Evolutionary conservation across 192 early-diverging fungal species (phyloP).

Genomic region (Chytriomyces confervae): DNA sequence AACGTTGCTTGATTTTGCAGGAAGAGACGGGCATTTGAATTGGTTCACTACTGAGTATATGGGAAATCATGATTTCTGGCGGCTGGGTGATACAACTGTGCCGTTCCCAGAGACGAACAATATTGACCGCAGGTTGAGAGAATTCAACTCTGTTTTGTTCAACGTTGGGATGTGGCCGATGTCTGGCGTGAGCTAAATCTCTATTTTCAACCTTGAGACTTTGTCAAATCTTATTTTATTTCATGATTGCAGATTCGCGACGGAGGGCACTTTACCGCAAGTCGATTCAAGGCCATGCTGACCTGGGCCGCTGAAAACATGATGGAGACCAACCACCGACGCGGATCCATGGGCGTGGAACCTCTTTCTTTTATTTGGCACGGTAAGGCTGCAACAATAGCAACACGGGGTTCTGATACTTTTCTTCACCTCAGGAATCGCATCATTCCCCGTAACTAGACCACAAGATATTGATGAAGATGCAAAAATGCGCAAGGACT

Average conservation of each 20-base stretch:
- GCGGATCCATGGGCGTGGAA: neutral
- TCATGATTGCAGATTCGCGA: neutral
- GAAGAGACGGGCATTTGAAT: neutral
- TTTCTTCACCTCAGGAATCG: neutral
- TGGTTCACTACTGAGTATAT: constrained; percentile 9
- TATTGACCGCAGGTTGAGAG: neutral
- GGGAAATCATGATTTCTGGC: neutral
- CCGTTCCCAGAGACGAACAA: neutral
- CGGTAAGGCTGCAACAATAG: neutral
- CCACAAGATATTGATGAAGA: neutral
- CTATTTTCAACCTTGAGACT: neutral
- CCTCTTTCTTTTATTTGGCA: constrained; percentile 4
- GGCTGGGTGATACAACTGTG: neutral
- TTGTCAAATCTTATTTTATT: neutral
- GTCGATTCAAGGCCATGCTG: constrained; percentile 6
- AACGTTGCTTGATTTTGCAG: constrained; percentile 4
- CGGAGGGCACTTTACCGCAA: constrained; percentile 6
- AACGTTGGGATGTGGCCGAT: neutral
- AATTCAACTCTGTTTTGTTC: constrained; percentile 1
- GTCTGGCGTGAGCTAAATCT: neutral
- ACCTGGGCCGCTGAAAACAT: neutral
- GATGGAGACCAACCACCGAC: neutral
- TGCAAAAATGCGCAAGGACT: constrained; percentile 12
- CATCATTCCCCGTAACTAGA: neutral
- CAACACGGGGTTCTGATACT: neutral